Evolutionary conservation across 176 grass and related monocot genomes (phyloP).

Genomic region (Poa annua): DNA sequence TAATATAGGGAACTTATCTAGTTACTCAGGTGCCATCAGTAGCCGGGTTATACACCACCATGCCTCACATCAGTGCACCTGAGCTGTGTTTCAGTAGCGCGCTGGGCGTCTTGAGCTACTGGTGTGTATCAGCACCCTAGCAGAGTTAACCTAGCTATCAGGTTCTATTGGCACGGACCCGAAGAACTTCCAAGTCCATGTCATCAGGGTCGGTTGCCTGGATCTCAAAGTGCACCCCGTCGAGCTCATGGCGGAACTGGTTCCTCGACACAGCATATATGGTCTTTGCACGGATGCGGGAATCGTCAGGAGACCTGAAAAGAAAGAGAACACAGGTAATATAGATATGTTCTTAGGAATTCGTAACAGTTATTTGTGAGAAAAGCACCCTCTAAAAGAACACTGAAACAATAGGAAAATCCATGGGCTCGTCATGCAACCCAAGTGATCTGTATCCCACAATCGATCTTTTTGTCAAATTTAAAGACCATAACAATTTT

Average conservation of each 20-base stretch:
- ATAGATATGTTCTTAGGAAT: background rate
- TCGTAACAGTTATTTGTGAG: background rate
- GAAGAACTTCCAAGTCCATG: constrained; percentile 69
- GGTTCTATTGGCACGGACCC: constrained; percentile 54
- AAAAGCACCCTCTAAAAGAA: background rate
- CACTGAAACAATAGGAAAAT: background rate
- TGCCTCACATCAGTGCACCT: constrained; percentile 42
- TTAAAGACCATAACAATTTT: background rate
- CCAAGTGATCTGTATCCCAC: background rate
- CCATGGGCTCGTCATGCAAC: background rate
- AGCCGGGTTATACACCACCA: constrained; percentile 36
- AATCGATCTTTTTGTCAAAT: background rate
- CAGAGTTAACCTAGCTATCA: constrained; percentile 35
- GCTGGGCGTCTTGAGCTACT: constrained; percentile 21
- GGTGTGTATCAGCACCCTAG: constrained; percentile 11
- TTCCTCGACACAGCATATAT: constrained; percentile 68
- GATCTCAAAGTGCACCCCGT: constrained; percentile 82
- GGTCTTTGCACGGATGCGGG: constrained; percentile 69
- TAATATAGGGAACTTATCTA: constrained; percentile 39
- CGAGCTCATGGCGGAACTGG: constrained; percentile 62
- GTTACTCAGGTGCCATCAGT: constrained; percentile 38
- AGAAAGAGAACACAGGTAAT: background rate
- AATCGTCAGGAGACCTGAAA: constrained; percentile 67
- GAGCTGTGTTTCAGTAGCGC: constrained; percentile 20
- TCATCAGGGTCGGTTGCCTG: constrained; percentile 73